Evolutionary conservation across 768 basidiomycete species (phyloP).

Genomic region (Suillus plorans): DNA sequence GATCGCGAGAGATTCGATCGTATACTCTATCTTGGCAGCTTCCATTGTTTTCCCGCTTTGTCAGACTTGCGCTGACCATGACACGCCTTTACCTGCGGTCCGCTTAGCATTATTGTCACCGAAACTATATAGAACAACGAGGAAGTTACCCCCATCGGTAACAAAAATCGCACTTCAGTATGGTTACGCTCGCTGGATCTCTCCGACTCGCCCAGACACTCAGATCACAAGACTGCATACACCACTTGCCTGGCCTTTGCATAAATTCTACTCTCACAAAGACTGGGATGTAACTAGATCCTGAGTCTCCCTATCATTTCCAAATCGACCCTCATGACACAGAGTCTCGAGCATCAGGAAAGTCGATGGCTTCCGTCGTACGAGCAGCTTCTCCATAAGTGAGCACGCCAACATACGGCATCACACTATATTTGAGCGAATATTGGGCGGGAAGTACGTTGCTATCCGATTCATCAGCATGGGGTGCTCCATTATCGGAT

Average conservation of each 20-base stretch:
- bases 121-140: slow-evolving; percentile 7
- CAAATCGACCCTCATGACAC: slow-evolving; percentile 21
- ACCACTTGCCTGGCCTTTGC: neutral
- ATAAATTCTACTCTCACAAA: neutral
- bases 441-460: slow-evolving; percentile 66
- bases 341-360: slow-evolving; percentile 33
- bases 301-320: slow-evolving; percentile 16
- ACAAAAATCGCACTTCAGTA: neutral
- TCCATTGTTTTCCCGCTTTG: neutral
- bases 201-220: neutral
- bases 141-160: neutral
- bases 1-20: slow-evolving; percentile 35
- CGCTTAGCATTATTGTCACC: slow-evolving; percentile 19
- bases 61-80: neutral
- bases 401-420: slow-evolving; percentile 85
- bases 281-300: slow-evolving; percentile 4
- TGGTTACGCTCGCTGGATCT: neutral
- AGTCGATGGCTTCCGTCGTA: slow-evolving; percentile 35
- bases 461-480: slow-evolving; percentile 40
- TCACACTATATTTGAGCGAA: slow-evolving; percentile 81
- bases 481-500: slow-evolving; percentile 9
- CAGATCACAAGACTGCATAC: neutral
- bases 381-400: slow-evolving; percentile 73
- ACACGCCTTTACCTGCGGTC: slow-evolving; percentile 32
- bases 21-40: slow-evolving; percentile 1